Percentiles rank a stretch among this genome's conserved stretches.
These are phyloP conservation scores for Crucibulum laeve DNA, from an alignment of 768 basidiomycete species.

Conservation along the genomic window DNA sequence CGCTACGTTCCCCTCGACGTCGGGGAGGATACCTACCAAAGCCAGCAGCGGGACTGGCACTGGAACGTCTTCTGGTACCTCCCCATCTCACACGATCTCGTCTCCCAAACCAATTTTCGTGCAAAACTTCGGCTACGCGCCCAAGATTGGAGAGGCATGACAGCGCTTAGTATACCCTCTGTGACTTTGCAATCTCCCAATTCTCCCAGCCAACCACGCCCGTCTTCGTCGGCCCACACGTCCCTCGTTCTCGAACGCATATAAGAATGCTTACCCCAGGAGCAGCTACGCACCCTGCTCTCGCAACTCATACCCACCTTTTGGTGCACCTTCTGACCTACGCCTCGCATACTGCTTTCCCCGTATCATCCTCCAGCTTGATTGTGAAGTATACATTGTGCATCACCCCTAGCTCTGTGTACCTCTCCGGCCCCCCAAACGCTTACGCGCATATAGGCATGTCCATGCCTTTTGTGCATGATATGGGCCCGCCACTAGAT, in stretches of 20 bases:
- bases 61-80: no score
- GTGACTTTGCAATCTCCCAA: no score
- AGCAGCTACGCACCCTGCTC: slow-evolving; percentile 19
- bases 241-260: slow-evolving; percentile 13
- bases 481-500: slow-evolving; percentile 72
- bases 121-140: slow-evolving; percentile 54
- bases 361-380: slow-evolving; percentile 49
- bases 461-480: slow-evolving; percentile 80
- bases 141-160: slow-evolving; percentile 62
- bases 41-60: no score
- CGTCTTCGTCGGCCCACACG: slow-evolving; percentile 3
- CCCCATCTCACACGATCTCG: slow-evolving; percentile 41
- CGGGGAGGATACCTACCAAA: no score
- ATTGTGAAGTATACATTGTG: slow-evolving; percentile 63
- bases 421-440: slow-evolving; percentile 78
- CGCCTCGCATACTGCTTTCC: slow-evolving; percentile 57
- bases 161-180: slow-evolving; percentile 46
- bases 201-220: slow-evolving; percentile 5
- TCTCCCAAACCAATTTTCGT: slow-evolving; percentile 38
- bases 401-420: slow-evolving; percentile 62
- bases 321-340: slow-evolving; percentile 54
- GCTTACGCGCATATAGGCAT: slow-evolving; percentile 81
- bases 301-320: slow-evolving; percentile 33
- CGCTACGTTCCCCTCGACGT: no score
- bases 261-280: slow-evolving; percentile 20